phyloP scores from a whole-genome alignment of 2,329 filamentous ascomycete genomes.

The Blastomyces percursus region DNA sequence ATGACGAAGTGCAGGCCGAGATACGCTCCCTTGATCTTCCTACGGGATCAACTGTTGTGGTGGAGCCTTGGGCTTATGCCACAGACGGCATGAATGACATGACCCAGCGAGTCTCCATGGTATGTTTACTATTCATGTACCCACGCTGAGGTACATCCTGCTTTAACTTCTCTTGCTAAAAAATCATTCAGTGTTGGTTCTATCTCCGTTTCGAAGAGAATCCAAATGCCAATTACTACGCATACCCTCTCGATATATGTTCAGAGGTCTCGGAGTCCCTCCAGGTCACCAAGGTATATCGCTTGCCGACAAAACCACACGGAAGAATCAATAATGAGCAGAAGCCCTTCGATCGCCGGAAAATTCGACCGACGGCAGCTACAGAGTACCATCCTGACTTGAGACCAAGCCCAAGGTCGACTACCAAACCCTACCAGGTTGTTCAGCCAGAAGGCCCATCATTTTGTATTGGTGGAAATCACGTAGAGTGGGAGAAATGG shows the following conservation, averaged over 20 bases:
- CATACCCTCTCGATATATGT: conserved; percentile 45
- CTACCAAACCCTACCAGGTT: conserved; percentile 57
- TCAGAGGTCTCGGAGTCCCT: conserved; percentile 35
- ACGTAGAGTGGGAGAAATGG: conserved; percentile 55
- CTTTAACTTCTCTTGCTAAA: conserved; percentile 5
- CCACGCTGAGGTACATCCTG: neutral
- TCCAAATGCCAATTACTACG: conserved; percentile 46
- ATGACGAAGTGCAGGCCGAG: conserved; percentile 36
- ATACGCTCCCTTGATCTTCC: conserved; percentile 37
- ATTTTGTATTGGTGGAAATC: conserved; percentile 43
- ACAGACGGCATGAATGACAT: conserved; percentile 46
- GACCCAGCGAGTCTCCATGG: conserved; percentile 9
- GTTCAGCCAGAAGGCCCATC: conserved; percentile 59
- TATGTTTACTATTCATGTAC: neutral
- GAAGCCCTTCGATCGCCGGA: conserved; percentile 33
- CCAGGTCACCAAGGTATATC: conserved; percentile 41
- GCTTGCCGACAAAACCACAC: conserved; percentile 34
- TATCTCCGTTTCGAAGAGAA: conserved; percentile 34
- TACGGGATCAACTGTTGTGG: conserved; percentile 33
- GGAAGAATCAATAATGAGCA: conserved; percentile 29
- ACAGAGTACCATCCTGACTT: conserved; percentile 13
- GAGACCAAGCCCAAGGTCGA: conserved; percentile 18
- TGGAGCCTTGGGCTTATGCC: conserved; percentile 48
- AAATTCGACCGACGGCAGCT: conserved; percentile 26
- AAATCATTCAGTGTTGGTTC: conserved; percentile 23